Conservation (phyloP, 1,284 basidiomycete genomes). For the Leccinum subatratum region DNA sequence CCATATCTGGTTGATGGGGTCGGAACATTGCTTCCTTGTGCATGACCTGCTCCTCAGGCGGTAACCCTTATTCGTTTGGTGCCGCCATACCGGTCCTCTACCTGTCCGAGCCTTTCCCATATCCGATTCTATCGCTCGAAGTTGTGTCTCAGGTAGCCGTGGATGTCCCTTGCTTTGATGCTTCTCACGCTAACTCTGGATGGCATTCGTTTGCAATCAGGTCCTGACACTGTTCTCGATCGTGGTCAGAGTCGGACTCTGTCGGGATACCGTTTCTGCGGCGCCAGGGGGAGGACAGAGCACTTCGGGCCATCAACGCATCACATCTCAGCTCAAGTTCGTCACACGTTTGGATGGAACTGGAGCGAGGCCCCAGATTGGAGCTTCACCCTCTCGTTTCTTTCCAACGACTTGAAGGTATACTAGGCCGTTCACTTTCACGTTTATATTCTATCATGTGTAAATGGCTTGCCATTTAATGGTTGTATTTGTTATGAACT, state of each 20-base stretch:
- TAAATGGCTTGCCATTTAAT: neutral
- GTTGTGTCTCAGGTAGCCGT: constrained; percentile 18
- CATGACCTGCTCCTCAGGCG: neutral
- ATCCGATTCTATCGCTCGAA: constrained; percentile 15
- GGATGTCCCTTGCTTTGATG: neutral
- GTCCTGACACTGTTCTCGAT: constrained; percentile 18
- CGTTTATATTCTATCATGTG: neutral
- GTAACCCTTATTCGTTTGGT: constrained; percentile 16
- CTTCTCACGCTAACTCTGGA: neutral
- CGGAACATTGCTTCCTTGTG: constrained; percentile 10
- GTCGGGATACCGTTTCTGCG: constrained; percentile 3
- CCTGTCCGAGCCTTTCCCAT: constrained; percentile 15
- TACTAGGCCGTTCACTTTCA: neutral
- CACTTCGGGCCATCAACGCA: neutral
- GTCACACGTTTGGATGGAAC: neutral
- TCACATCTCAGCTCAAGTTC: neutral
- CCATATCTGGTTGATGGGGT: constrained; percentile 18
- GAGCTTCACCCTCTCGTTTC: neutral
- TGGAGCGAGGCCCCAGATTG: neutral
- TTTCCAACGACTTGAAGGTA: constrained; percentile 1
- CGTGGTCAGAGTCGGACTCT: constrained; percentile 16
- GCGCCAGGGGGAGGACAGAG: constrained; percentile 1
- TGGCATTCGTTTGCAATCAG: neutral
- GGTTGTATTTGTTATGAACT: neutral
- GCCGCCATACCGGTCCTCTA: constrained; percentile 17